A percentile compares a stretch with the other conserved stretches of the same genome.
phyloP scores from a whole-genome alignment of 2,329 filamentous ascomycete genomes.

The Fusarium papillatum region DNA sequence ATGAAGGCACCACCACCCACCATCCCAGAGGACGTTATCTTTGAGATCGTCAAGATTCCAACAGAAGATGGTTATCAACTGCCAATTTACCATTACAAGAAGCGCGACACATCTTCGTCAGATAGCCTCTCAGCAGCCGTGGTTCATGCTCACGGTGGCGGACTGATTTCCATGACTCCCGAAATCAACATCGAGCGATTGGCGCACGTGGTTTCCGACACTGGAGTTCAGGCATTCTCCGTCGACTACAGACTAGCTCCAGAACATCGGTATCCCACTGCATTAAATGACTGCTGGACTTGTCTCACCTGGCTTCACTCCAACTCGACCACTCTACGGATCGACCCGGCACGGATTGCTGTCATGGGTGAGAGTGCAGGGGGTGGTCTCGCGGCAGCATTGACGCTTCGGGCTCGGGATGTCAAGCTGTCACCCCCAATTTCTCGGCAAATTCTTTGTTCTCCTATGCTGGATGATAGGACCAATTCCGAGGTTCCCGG shows the following conservation, averaged over 20 bases:
- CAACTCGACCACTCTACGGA: not conserved
- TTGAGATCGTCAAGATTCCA: not conserved
- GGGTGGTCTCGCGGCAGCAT: slow-evolving; percentile 6
- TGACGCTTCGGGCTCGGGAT: slow-evolving; percentile 14
- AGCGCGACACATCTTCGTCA: not conserved
- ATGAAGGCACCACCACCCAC: not conserved
- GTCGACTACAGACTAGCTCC: slow-evolving; percentile 26
- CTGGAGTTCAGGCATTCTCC: slow-evolving; percentile 16
- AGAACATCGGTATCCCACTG: slow-evolving; percentile 2
- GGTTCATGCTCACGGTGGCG: not conserved
- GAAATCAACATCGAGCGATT: not conserved
- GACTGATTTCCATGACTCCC: not conserved
- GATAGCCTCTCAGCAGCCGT: not conserved
- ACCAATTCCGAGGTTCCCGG: not conserved
- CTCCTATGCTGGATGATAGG: slow-evolving; percentile 26
- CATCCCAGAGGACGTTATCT: not conserved
- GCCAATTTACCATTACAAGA: not conserved
- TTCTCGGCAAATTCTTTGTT: slow-evolving; percentile 14
- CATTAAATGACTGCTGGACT: slow-evolving; percentile 17
- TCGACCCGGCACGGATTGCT: slow-evolving; percentile 13
- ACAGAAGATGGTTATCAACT: not conserved
- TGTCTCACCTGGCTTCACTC: not conserved
- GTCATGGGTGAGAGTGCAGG: slow-evolving; percentile 32
- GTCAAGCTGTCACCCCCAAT: slow-evolving; percentile 5
- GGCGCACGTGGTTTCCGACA: not conserved